These are phyloP conservation scores for Mesembryanthemum crystallinum DNA, from an alignment of 148 eudicot genomes.

Conservation along the genomic window DNA sequence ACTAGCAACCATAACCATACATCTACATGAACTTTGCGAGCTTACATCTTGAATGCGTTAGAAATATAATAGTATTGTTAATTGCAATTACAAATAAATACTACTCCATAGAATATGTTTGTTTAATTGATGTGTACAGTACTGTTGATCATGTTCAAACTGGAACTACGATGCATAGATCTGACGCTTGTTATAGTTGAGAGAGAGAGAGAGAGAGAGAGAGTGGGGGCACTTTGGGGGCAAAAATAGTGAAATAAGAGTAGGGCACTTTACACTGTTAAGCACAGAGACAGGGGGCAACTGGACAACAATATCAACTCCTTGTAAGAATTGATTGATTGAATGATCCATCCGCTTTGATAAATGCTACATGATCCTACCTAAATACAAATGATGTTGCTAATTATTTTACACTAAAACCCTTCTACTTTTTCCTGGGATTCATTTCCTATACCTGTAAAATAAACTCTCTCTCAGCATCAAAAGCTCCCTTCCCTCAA, in stretches of 20 bases:
- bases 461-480: not conserved
- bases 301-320: slow-evolving; percentile 17
- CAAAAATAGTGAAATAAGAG: not conserved
- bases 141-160: no score
- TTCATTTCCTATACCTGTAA: slow-evolving; percentile 23
- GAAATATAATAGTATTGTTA: no score
- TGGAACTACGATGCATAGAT: not conserved
- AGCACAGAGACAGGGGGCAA: not conserved
- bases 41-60: no score
- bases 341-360: slow-evolving; percentile 23
- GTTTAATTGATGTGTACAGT: no score
- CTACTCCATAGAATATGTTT: no score
- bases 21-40: no score
- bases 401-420: slow-evolving; percentile 30
- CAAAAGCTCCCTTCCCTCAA: not conserved
- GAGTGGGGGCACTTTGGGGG: not conserved
- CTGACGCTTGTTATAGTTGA: no score
- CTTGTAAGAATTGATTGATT: slow-evolving; percentile 18
- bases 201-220: not conserved
- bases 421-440: not conserved
- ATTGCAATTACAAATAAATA: no score
- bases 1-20: no score
- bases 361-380: slow-evolving; percentile 25
- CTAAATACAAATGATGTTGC: slow-evolving; percentile 28
- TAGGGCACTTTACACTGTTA: slow-evolving; percentile 21